These are phyloP conservation scores for Hygrophorus pudorinus DNA, from an alignment of 768 basidiomycete genomes.

Conservation along the genomic window DNA sequence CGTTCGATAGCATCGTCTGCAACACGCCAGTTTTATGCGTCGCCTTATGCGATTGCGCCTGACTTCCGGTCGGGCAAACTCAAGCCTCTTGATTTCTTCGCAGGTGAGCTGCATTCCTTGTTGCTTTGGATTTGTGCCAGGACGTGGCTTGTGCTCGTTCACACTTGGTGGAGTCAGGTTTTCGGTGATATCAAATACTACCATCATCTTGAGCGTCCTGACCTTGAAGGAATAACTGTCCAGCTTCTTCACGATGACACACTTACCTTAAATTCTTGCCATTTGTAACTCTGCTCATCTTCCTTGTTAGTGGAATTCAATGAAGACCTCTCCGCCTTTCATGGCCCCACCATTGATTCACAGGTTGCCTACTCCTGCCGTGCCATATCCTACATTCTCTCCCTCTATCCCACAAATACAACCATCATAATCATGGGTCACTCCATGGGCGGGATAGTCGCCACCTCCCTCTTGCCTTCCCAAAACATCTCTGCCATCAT, in stretches of 20 bases:
- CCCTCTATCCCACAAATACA: slow-evolving; percentile 57
- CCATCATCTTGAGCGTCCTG: too few relatives aligned
- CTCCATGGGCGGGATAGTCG: slow-evolving; percentile 96
- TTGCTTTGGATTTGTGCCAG: neutral
- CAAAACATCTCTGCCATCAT: slow-evolving; percentile 63
- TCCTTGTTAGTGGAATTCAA: slow-evolving; percentile 85
- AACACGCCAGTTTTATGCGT: slow-evolving; percentile 63
- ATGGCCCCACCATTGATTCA: slow-evolving; percentile 77
- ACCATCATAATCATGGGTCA: slow-evolving; percentile 78
- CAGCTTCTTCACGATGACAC: too few relatives aligned
- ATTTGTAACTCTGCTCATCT: neutral
- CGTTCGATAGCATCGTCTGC: slow-evolving; percentile 93
- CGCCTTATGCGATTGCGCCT: slow-evolving; percentile 43
- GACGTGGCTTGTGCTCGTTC: too few relatives aligned
- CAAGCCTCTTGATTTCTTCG: slow-evolving; percentile 74
- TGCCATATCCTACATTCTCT: slow-evolving; percentile 71
- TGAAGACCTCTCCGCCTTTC: slow-evolving; percentile 93
- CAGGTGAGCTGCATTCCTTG: slow-evolving; percentile 39
- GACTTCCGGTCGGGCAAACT: slow-evolving; percentile 39
- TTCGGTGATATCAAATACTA: too few relatives aligned
- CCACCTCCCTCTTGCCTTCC: slow-evolving; percentile 66
- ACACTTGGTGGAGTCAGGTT: too few relatives aligned
- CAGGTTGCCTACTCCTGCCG: slow-evolving; percentile 67
- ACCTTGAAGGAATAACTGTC: too few relatives aligned
- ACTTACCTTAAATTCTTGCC: neutral